Evolutionary conservation across 495 filamentous ascomycete genomes (phyloP), one percentile per base, ranked within the genome.

Genomic region (Cercophora newfieldiana): DNA sequence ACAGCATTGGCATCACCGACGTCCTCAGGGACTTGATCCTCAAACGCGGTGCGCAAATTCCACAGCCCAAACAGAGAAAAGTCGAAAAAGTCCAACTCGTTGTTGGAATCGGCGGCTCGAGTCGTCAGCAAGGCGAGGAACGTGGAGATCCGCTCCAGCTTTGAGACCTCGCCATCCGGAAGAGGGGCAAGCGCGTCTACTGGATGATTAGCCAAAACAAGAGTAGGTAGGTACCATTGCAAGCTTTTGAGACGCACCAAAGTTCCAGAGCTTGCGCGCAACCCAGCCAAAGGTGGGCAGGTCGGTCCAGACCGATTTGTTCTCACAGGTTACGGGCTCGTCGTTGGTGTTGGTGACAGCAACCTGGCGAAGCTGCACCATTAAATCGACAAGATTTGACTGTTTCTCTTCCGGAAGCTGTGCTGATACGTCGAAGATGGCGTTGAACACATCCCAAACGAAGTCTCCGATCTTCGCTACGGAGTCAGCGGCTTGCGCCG

Each of bases 51-150:
- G 4, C 69, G 49, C 51, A 69, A 21, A 4, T 44, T 47, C 69
- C 69, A 71, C 3, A 71, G 59, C 4, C 49, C 64, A n/a, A 44
- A 67, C 47, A 67, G 2, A 0, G 68, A 59, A 28, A 70, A 70
- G 29, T 74, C 66, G 3, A 66, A 55, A n/a, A 54, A 64, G 12
- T 60, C 62, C 21, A 31, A 30, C 0, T 47, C 31, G 16, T 65
- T 59, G 8, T 62, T 53, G 7, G 44, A 19, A 18, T 62, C 51
- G 5, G 2, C 18, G 37, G 66, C n/a, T 5, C 48, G 26, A 14
- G 57, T 65, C 19, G 66, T 72, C 3, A 74, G 66, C 49, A 61
- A 59, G 8, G 72, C 66, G 21, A 73, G 63, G 33, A 76, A 70
- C 26, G 49, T 57, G 1, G 51, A 57, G 26, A 51, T n/a, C 19